A percentile compares a stretch with the other conserved stretches of the same genome.
phyloP scores from a whole-genome alignment of 768 basidiomycete species.

The Cytidiella melzeri region DNA sequence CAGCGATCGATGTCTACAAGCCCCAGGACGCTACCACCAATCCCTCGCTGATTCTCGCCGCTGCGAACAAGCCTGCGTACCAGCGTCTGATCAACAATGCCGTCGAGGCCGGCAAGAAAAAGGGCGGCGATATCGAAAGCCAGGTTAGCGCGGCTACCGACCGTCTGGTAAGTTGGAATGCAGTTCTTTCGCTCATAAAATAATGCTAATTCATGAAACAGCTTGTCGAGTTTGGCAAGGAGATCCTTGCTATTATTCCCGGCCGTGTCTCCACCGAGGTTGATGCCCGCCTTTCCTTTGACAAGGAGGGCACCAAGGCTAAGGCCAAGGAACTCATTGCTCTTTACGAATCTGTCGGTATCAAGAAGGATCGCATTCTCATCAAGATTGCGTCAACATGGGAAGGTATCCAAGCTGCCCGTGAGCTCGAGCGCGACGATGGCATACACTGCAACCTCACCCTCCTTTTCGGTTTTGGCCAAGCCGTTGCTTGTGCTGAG shows the following conservation, averaged over 20 bases:
- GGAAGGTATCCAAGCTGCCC: conserved; percentile 99
- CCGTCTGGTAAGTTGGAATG: conserved; percentile 60
- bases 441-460: conserved; percentile 99
- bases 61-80: conserved; percentile 87
- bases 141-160: conserved; percentile 81
- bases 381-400: conserved; percentile 99
- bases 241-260: conserved; percentile 91
- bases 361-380: conserved; percentile 89
- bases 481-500: conserved; percentile 98
- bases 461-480: conserved; percentile 95
- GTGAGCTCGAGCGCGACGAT: conserved; percentile 88
- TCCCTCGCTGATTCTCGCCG: conserved; percentile 91
- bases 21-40: conserved; percentile 99
- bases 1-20: conserved; percentile 94
- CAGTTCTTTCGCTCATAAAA: neutral
- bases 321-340: conserved; percentile 90
- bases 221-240: conserved; percentile 97
- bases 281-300: conserved; percentile 95
- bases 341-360: conserved; percentile 90
- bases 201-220: conserved; percentile 27
- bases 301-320: conserved; percentile 86
- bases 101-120: conserved; percentile 66
- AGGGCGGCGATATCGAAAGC: conserved; percentile 70
- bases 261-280: conserved; percentile 99
- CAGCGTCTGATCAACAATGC: conserved; percentile 73